phyloP scores from a whole-genome alignment of 805 yeast genomes.

The Pichia cephalocereana region DNA sequence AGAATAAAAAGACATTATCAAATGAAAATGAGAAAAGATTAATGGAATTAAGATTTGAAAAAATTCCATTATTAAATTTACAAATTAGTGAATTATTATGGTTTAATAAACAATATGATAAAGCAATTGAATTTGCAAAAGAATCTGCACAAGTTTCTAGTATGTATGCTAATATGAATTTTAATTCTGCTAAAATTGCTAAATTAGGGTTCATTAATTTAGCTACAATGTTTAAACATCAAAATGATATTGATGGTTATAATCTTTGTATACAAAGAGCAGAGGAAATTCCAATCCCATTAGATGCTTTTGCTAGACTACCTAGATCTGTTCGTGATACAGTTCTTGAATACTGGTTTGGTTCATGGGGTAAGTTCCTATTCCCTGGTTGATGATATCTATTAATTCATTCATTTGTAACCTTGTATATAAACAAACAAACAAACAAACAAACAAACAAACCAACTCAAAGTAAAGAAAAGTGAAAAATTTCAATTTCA shows the following conservation, averaged over 20 bases:
- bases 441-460: no score
- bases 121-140: slow-evolving; percentile 34
- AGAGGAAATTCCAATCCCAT: slow-evolving; percentile 23
- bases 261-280: slow-evolving; percentile 19
- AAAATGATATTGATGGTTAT: slow-evolving; percentile 22
- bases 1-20: slow-evolving; percentile 7
- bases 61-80: slow-evolving; percentile 30
- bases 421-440: background rate
- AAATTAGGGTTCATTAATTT: slow-evolving; percentile 30
- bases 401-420: background rate
- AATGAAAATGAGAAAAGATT: slow-evolving; percentile 15
- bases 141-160: slow-evolving; percentile 29
- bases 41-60: slow-evolving; percentile 20
- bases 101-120: slow-evolving; percentile 22
- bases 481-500: no score
- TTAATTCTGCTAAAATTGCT: slow-evolving; percentile 30
- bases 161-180: slow-evolving; percentile 23
- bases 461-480: no score
- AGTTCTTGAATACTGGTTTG: slow-evolving; percentile 27
- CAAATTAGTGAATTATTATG: slow-evolving; percentile 36
- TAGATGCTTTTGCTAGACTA: slow-evolving; percentile 18
- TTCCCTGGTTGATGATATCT: slow-evolving; percentile 21
- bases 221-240: slow-evolving; percentile 23
- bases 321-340: slow-evolving; percentile 22
- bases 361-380: slow-evolving; percentile 26